These are phyloP conservation scores for Podospora bellae-mahoneyi DNA, from an alignment of 495 filamentous ascomycete species.

Conservation along the genomic window DNA sequence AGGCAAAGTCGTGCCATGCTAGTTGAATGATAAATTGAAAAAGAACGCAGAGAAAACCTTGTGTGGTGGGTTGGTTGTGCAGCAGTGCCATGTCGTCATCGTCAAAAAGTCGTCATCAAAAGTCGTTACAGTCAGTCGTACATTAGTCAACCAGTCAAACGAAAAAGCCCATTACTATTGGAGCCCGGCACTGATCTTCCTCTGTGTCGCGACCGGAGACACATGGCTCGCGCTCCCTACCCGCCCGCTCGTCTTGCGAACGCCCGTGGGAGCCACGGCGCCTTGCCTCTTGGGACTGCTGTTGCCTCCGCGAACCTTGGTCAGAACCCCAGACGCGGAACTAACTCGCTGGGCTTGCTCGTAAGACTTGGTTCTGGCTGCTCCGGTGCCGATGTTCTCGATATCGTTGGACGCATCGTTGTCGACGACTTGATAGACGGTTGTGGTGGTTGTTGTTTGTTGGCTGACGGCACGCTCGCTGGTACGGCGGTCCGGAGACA, in stretches of 20 bases:
- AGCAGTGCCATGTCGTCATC: conserved; percentile 9
- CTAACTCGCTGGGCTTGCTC: conserved; percentile 55
- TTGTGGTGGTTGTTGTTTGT: conserved; percentile 60
- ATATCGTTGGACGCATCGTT: conserved; percentile 55
- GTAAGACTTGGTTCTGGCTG: conserved; percentile 62
- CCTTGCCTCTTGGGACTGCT: conserved; percentile 51
- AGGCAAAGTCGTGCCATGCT: not conserved
- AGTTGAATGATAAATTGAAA: not conserved
- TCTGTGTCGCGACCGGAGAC: conserved; percentile 30
- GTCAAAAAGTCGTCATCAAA: conserved; percentile 15
- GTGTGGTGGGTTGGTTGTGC: not conserved
- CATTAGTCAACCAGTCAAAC: not conserved
- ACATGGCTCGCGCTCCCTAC: conserved; percentile 68
- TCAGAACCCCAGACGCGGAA: conserved; percentile 63
- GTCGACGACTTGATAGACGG: conserved; percentile 54
- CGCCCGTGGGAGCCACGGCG: conserved; percentile 54
- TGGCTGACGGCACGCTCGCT: conserved; percentile 46
- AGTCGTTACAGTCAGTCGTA: not conserved
- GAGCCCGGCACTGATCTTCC: conserved; percentile 43
- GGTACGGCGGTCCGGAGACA: conserved; percentile 37
- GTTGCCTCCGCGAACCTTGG: conserved; percentile 70
- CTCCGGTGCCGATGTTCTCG: conserved; percentile 48
- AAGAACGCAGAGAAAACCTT: not conserved
- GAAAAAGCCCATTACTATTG: not conserved
- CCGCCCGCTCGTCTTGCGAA: conserved; percentile 89